Base-by-base conservation (phyloP, 2,329 filamentous ascomycete genomes). In the Aureobasidium sp. region DNA sequence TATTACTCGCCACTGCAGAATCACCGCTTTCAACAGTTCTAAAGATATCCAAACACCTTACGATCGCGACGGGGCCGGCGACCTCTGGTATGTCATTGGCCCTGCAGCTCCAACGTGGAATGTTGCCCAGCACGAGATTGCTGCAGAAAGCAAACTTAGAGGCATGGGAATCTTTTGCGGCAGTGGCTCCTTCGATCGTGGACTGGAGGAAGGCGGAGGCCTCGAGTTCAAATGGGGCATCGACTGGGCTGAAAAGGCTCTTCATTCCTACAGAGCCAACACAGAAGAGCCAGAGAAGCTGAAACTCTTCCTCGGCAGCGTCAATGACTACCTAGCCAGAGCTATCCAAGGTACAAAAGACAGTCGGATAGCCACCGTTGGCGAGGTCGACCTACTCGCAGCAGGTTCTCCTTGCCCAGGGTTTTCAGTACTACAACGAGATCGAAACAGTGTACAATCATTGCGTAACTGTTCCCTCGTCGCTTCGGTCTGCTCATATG, bases 321-420 rank as follows among this genome's bases (percentile, higher is more conserved):
- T 92, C 1, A 87, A 93, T 66, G 84, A 88, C 62, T 78, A 88
- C 15, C 77, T 92, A 0, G 70, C 72, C 0, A 72, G 77, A 20
- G 84, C 83, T 0, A 76, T 91, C 1, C 61, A 73, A 3, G 87
- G 84, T 0, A 70, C 76, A 4, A 76, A 75, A 17, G 70, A 76
- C 0, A 65, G 68, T 1, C 72, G 76, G 0, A 77, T 89, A 5
- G 84, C 86, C 0, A 68, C 66, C 0, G 78, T 87, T 0, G 88
- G 87, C 0, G 77, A 85, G 0, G 82, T 93, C 0, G 82, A 89
- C 12, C 81, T 90, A 34, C 83, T 93, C 9, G 83, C 82, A 1
- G 90, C 83, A 1, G 90, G 90, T 0, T 89, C 84, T 57, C 90
- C 90, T 0, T 95, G 90, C 66, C 88, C 87, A 17, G 90, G 88